Base-by-base conservation (phyloP, 129 eudicot genomes). In the Rutidosis leptorrhynchoides region DNA sequence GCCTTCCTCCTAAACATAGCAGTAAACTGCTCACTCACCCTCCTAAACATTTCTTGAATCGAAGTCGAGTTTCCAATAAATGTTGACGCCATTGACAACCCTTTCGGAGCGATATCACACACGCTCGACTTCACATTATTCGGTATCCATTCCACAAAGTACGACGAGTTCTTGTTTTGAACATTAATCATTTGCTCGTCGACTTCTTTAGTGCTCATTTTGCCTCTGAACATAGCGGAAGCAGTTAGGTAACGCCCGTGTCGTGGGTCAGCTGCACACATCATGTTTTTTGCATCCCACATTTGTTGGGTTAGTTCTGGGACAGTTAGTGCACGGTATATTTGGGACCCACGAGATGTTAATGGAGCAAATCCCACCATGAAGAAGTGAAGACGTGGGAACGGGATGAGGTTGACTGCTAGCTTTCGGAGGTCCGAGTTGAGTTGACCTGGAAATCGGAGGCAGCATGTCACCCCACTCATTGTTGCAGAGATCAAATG, bases 1-100 rank as follows among this genome's bases (percentile, higher is more conserved):
- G 46, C 46, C 46, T 40, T 12, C 16, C n/a, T 11, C n/a, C 46
- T 37, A 40, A 40, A 40, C 46, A 40, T 40, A 40, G 46, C 46
- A 3, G 46, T 40, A 40, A 40, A 40, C n/a, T 11, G 46, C 46
- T 79, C 83, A 16, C 84, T 80, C 20, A 80, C 80, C 6, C 87
- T 67, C 71, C 87, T 74, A 14, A 82, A 82, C 87, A 78, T 82
- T 29, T 82, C 87, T 6, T 78, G 87, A 20, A 82, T 82, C 12
- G 83, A 83, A 7, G 87, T 81, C 20, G 85, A 81, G 68, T 81
- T 81, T 14, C 85, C 85, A 23, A 81, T 77, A 57, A 77, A 81
- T 0, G 85, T 81, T 1, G 85, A 81, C 4, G 85, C 81, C 85
- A 77, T 81, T 29, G 5, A 62, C 43, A 73, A 35, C 46, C 77